phyloP scores from a whole-genome alignment of 495 filamentous ascomycete species.

The Articulospora tetracladia region DNA sequence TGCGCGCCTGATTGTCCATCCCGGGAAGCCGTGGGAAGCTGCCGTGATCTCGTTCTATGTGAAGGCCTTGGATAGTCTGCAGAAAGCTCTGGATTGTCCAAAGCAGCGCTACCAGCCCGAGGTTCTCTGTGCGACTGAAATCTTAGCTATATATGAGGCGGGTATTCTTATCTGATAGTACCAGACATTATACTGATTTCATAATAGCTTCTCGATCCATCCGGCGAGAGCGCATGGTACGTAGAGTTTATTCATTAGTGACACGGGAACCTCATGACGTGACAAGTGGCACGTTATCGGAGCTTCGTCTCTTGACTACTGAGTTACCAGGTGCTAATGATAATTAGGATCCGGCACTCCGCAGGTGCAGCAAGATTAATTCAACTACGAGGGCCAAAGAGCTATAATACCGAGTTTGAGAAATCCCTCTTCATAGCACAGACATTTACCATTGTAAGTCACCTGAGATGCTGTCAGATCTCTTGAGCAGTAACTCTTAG shows the following conservation, averaged over 20 bases:
- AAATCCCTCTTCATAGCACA: constrained; percentile 33
- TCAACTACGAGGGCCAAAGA: constrained; percentile 30
- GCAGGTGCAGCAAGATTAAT: constrained; percentile 31
- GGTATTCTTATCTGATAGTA: background rate
- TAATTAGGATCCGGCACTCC: constrained; percentile 26
- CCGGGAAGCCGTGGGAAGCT: constrained; percentile 11
- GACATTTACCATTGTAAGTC: constrained; percentile 29
- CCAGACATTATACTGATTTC: background rate
- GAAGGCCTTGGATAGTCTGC: constrained; percentile 31
- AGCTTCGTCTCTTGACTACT: too few species aligned
- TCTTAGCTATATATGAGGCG: constrained; percentile 33
- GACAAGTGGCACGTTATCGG: too few species aligned
- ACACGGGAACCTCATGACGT: background rate
- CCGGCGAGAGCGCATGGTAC: constrained; percentile 20
- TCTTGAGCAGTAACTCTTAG: background rate
- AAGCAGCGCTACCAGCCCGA: constrained; percentile 24
- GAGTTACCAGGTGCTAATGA: background rate
- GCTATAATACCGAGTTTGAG: constrained; percentile 33
- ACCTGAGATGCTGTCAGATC: background rate
- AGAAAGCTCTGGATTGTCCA: constrained; percentile 29
- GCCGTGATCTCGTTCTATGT: constrained; percentile 27
- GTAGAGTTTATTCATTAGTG: background rate
- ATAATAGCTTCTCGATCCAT: constrained; percentile 22
- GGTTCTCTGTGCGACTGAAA: constrained; percentile 33
- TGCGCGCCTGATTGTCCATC: constrained; percentile 25